Percentiles rank a stretch among this genome's conserved stretches.
Evolutionary conservation across 2,329 filamentous ascomycete genomes (phyloP).

Genomic region (Falciphora oryzae): DNA sequence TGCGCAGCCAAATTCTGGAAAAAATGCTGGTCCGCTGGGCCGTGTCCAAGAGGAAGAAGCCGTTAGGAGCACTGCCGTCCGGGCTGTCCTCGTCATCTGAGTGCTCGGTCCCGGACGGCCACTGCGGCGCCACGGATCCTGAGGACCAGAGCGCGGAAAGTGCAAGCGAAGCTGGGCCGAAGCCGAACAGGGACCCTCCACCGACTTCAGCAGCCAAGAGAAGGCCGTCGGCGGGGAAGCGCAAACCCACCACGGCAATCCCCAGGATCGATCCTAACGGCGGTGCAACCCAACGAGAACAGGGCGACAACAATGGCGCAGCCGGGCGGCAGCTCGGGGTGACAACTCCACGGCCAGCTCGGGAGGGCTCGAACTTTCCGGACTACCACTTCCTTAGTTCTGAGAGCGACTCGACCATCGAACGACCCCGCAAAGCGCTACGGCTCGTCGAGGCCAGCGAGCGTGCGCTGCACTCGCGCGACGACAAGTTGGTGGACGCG

Average conservation of each 20-base stretch:
- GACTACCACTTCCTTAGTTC: conserved; percentile 9
- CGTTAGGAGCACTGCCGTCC: neutral
- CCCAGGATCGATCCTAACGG: neutral
- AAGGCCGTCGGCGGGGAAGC: neutral
- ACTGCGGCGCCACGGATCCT: conserved; percentile 20
- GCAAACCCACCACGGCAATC: neutral
- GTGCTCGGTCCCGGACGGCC: conserved; percentile 8
- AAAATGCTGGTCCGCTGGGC: conserved; percentile 31
- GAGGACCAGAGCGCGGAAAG: conserved; percentile 20
- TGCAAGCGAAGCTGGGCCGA: conserved; percentile 13
- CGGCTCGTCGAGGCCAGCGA: conserved; percentile 18
- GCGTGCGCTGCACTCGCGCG: conserved; percentile 18
- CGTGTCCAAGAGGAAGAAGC: conserved; percentile 13
- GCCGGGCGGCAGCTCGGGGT: neutral
- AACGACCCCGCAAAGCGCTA: conserved; percentile 10
- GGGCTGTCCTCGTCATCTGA: conserved; percentile 3
- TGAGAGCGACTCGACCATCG: neutral
- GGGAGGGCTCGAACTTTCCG: conserved; percentile 9
- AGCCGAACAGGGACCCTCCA: neutral
- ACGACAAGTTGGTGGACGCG: conserved; percentile 23
- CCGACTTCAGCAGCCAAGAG: neutral
- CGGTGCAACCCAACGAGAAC: neutral
- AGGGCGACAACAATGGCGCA: neutral
- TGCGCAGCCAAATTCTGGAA: conserved; percentile 41
- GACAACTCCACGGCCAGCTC: conserved; percentile 10